phyloP scores from a whole-genome alignment of 345 rosid species.

The Salix udensis region DNA sequence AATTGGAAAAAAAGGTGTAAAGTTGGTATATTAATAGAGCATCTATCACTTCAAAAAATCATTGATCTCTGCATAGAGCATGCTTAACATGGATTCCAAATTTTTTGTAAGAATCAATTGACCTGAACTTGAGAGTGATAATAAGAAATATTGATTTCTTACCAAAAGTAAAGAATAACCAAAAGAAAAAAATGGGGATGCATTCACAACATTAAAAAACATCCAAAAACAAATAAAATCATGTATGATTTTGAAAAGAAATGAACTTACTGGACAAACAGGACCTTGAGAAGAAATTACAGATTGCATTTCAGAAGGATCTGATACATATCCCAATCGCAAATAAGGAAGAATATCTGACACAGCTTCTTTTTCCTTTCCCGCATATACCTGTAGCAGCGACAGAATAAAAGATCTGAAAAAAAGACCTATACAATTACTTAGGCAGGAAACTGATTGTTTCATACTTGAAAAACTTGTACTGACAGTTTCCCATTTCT shows the following conservation, averaged over 20 bases:
- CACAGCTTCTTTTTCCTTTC: slow-evolving; percentile 85
- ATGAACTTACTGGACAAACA: slow-evolving; percentile 70
- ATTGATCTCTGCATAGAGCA: neutral
- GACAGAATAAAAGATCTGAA: slow-evolving; percentile 12
- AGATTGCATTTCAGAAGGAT: slow-evolving; percentile 84
- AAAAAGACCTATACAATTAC: slow-evolving; percentile 17
- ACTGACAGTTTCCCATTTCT: slow-evolving; percentile 78
- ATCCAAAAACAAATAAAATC: neutral
- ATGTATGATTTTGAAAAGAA: neutral
- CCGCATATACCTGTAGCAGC: slow-evolving; percentile 55
- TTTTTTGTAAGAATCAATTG: slow-evolving; percentile 1
- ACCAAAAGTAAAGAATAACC: neutral
- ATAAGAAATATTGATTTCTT: neutral
- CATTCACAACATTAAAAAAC: neutral
- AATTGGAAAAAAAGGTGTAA: too few relatives aligned
- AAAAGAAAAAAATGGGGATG: neutral
- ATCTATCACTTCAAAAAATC: neutral
- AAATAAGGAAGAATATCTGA: slow-evolving; percentile 87
- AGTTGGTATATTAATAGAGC: too few relatives aligned
- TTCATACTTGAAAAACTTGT: slow-evolving; percentile 68
- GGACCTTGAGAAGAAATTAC: slow-evolving; percentile 97
- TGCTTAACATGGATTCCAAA: neutral
- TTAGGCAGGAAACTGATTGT: slow-evolving; percentile 1
- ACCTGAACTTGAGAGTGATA: neutral
- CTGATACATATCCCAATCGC: slow-evolving; percentile 84